Conservation (phyloP, 768 basidiomycete species). For the Daedaleopsis sinensis region DNA sequence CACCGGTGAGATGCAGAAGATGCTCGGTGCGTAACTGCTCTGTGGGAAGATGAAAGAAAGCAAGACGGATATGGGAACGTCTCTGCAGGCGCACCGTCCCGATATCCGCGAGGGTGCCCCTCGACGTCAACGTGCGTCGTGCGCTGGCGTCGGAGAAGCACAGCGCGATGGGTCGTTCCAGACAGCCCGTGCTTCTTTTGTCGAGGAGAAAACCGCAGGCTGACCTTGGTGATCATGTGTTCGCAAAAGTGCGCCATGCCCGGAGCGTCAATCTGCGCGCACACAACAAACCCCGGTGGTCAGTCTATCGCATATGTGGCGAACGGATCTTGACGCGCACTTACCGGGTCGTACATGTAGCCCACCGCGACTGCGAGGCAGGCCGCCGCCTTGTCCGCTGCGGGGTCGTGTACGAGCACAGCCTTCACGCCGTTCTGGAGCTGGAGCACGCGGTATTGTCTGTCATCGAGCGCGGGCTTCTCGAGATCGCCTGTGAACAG, state of each 20-base stretch:
- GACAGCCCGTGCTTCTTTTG: background rate
- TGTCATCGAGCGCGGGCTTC: constrained; percentile 39
- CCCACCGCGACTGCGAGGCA: constrained; percentile 54
- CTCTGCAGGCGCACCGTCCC: too few species aligned
- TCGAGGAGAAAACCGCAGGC: background rate
- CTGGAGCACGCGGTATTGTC: constrained; percentile 44
- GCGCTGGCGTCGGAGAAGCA: background rate
- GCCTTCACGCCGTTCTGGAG: constrained; percentile 54
- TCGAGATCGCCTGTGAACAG: constrained; percentile 35
- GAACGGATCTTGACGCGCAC: constrained; percentile 13
- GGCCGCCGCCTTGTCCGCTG: constrained; percentile 55
- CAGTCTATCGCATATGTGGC: background rate
- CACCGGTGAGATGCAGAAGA: too few species aligned
- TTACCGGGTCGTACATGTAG: constrained; percentile 51
- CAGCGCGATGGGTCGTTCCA: background rate
- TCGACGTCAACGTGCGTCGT: too few species aligned
- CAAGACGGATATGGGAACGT: too few species aligned
- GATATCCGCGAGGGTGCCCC: too few species aligned
- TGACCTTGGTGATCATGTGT: constrained; percentile 49
- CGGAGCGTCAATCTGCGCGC: constrained; percentile 37
- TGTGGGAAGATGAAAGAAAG: too few species aligned
- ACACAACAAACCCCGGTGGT: background rate
- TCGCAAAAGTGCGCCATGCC: constrained; percentile 52
- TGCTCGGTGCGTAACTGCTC: too few species aligned
- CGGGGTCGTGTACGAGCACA: constrained; percentile 49